phyloP scores from a whole-genome alignment of 768 basidiomycete species.

The Termitomyces sp. region DNA sequence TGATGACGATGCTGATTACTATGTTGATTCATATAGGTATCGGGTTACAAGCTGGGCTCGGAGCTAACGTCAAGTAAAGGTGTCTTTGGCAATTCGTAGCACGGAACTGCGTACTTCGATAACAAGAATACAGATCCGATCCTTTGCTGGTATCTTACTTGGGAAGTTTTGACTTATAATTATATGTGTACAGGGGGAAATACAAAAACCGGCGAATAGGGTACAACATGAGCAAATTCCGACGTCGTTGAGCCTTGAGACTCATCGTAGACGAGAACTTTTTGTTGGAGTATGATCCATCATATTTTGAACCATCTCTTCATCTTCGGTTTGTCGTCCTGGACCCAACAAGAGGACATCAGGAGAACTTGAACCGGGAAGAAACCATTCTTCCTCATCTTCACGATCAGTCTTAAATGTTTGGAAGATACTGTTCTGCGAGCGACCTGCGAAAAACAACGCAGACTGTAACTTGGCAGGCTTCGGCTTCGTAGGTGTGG shows the following conservation, averaged over 20 bases:
- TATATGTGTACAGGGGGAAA: background rate
- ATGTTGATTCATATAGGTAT: conserved; percentile 26
- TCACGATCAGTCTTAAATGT: background rate
- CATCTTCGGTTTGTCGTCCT: conserved; percentile 1
- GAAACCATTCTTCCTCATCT: conserved; percentile 33
- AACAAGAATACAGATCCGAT: background rate
- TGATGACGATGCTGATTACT: background rate
- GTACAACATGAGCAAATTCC: background rate
- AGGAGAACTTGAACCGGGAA: conserved; percentile 41
- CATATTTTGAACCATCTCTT: background rate
- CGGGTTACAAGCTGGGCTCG: conserved; percentile 70
- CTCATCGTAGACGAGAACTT: conserved; percentile 8
- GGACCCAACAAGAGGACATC: conserved; percentile 28
- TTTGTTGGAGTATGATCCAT: conserved; percentile 11
- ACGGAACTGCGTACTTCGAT: background rate
- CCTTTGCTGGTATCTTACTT: background rate
- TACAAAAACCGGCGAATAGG: background rate
- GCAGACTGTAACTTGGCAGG: conserved; percentile 6
- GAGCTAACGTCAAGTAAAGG: conserved; percentile 68
- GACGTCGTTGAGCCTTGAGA: no score
- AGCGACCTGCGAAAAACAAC: conserved; percentile 5
- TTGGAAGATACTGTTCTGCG: conserved; percentile 4
- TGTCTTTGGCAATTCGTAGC: conserved; percentile 33
- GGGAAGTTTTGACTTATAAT: background rate
- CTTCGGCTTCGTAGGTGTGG: conserved; percentile 39